Evolutionary conservation across 1,284 basidiomycete species (phyloP).

Genomic region (Marasmius oreades): DNA sequence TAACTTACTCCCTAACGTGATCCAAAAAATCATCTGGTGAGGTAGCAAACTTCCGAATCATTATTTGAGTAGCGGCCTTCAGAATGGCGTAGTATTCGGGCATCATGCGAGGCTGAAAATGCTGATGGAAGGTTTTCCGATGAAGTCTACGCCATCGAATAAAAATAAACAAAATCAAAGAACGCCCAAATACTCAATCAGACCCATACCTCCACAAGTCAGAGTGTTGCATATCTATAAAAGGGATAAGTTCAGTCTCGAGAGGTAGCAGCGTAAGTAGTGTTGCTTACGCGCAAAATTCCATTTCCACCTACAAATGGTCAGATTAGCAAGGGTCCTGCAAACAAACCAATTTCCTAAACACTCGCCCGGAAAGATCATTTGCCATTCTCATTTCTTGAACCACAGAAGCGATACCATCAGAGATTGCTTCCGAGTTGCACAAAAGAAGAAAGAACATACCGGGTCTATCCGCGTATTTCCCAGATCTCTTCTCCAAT

Average conservation of each 20-base stretch:
- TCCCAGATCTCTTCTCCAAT: conserved; percentile 20
- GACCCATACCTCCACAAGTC: neutral
- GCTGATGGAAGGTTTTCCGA: neutral
- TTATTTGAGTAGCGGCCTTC: neutral
- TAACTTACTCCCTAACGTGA: neutral
- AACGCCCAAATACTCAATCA: no score
- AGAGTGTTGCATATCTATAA: neutral
- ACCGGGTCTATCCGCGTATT: conserved; percentile 21
- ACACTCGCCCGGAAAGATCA: no score
- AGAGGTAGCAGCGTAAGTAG: neutral
- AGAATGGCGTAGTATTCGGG: neutral
- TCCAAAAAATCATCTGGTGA: neutral
- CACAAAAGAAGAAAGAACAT: neutral
- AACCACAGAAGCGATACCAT: no score
- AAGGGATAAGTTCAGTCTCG: neutral
- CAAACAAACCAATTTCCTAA: no score
- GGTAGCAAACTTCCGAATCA: neutral
- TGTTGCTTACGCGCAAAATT: conserved; percentile 19
- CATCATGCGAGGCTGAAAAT: neutral
- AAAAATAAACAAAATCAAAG: neutral
- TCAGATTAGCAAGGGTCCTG: no score
- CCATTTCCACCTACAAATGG: conserved; percentile 21
- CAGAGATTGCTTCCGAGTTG: no score
- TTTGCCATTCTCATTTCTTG: no score
- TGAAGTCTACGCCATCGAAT: neutral